A percentile compares a stretch with the other conserved stretches of the same genome.
Evolutionary conservation across 768 basidiomycete species (phyloP).

Genomic region (Lentinula aciculospora): DNA sequence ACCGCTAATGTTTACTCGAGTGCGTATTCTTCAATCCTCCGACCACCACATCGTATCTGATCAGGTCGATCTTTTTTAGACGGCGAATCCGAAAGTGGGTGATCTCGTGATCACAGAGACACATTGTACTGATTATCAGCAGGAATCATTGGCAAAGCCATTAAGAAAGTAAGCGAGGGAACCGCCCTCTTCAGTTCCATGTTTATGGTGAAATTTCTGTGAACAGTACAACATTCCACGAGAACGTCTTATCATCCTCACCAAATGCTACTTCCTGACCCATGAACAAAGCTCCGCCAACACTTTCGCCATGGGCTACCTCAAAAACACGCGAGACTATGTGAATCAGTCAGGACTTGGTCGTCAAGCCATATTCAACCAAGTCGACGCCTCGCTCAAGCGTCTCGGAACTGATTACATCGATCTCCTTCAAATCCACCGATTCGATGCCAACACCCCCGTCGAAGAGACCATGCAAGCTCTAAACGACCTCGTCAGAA

Average conservation of each 20-base stretch:
- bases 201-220: constrained; percentile 13
- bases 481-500: constrained; percentile 31
- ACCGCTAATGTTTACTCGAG: constrained; percentile 30
- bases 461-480: constrained; percentile 35
- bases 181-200: neutral
- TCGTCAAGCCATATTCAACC: constrained; percentile 18
- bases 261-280: constrained; percentile 13
- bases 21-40: neutral
- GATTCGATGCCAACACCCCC: constrained; percentile 24
- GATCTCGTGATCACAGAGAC: neutral
- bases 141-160: neutral
- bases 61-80: constrained; percentile 8
- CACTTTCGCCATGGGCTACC: constrained; percentile 2
- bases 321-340: constrained; percentile 8
- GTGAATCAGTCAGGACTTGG: constrained; percentile 18
- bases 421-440: constrained; percentile 31
- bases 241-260: constrained; percentile 9
- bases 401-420: constrained; percentile 18
- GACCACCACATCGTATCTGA: neutral
- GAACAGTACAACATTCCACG: constrained; percentile 25
- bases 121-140: neutral
- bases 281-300: neutral
- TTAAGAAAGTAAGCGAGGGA: neutral
- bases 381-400: constrained; percentile 8
- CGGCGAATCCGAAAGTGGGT: constrained; percentile 28